Evolutionary conservation across 2,329 filamentous ascomycete species (phyloP).

Genomic region (Colletotrichum euphorbiae): DNA sequence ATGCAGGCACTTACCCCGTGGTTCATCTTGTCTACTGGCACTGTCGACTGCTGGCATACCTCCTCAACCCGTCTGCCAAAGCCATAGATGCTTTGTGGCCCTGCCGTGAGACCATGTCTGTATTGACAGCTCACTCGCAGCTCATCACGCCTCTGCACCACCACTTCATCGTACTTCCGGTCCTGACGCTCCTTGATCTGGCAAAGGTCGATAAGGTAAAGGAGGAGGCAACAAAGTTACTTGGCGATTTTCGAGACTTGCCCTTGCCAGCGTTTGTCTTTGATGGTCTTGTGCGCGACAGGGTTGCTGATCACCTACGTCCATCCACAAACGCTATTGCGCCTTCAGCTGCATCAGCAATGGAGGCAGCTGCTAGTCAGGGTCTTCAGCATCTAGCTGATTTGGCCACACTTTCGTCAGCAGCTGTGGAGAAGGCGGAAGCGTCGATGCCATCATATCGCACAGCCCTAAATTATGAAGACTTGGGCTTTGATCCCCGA

Average conservation of each 20-base stretch:
- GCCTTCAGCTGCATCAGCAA: constrained; percentile 50
- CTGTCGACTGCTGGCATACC: constrained; percentile 71
- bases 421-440: constrained; percentile 42
- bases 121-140: constrained; percentile 66
- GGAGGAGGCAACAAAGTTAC: constrained; percentile 66
- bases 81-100: constrained; percentile 70
- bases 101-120: constrained; percentile 67
- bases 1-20: constrained; percentile 63
- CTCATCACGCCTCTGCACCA: constrained; percentile 73
- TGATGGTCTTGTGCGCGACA: constrained; percentile 64
- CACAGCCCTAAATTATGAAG: constrained; percentile 51
- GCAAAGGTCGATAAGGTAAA: constrained; percentile 65
- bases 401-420: constrained; percentile 54
- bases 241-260: constrained; percentile 66
- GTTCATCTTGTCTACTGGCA: constrained; percentile 79
- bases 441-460: constrained; percentile 40
- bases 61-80: constrained; percentile 67
- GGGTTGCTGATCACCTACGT: constrained; percentile 59
- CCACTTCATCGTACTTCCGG: constrained; percentile 71
- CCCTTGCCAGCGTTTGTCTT: constrained; percentile 62
- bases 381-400: constrained; percentile 73
- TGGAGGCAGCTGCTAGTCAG: constrained; percentile 59
- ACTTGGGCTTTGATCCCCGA: constrained; percentile 56
- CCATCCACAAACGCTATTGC: constrained; percentile 44
- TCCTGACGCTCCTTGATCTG: constrained; percentile 72